Evolutionary conservation across 345 rosid genomes (phyloP).

Genomic region (Lepidium sativum): DNA sequence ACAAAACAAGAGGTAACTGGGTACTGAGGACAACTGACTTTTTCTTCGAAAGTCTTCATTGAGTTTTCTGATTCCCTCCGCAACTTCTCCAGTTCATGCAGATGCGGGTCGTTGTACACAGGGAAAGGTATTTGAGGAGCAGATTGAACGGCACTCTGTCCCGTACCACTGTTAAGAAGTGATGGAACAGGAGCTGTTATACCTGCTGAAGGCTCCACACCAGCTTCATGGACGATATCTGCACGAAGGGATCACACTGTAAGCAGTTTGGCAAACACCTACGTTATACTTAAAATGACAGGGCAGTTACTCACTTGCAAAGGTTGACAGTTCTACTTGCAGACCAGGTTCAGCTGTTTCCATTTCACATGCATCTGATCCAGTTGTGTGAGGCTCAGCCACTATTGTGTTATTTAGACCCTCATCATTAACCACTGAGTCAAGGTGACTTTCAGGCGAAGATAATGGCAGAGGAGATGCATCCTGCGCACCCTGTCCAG

Average conservation of each 20-base stretch:
- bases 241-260: not conserved
- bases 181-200: constrained; percentile 13
- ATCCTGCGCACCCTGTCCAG: constrained; percentile 28
- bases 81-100: constrained; percentile 27
- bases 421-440: constrained; percentile 21
- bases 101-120: constrained; percentile 24
- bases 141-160: constrained; percentile 7
- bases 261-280: constrained; percentile 9
- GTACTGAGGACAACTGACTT: constrained; percentile 6
- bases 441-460: constrained; percentile 27
- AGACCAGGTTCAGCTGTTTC: constrained; percentile 7
- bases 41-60: constrained; percentile 19
- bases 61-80: constrained; percentile 28
- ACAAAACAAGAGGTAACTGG: constrained; percentile 5
- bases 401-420: constrained; percentile 14
- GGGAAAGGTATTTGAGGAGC: constrained; percentile 26
- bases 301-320: constrained; percentile 22
- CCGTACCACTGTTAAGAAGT: constrained; percentile 7
- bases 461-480: constrained; percentile 21
- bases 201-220: constrained; percentile 14
- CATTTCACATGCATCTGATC: constrained; percentile 14
- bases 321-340: constrained; percentile 15
- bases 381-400: constrained; percentile 13
- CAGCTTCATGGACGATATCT: constrained; percentile 14
- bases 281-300: not conserved